These are phyloP conservation scores for Galerina sulciceps DNA, from an alignment of 768 basidiomycete genomes.

Conservation along the genomic window DNA sequence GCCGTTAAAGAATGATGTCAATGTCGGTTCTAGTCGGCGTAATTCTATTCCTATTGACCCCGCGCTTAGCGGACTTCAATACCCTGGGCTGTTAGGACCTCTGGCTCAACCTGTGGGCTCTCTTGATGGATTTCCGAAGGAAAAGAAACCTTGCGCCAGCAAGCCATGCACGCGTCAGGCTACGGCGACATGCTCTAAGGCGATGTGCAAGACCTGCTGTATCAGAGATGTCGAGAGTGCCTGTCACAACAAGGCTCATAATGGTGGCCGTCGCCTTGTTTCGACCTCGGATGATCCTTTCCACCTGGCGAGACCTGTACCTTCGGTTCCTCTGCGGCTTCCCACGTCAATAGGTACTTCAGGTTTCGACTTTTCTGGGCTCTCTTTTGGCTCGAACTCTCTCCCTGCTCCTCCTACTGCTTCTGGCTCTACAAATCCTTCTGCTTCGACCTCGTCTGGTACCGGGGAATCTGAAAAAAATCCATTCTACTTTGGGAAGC, in stretches of 20 bases:
- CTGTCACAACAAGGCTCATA: neutral
- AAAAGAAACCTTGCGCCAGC: no score
- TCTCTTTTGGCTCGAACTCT: neutral
- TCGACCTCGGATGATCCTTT: conserved; percentile 3
- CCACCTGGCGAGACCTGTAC: conserved; percentile 2
- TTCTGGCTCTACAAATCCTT: no score
- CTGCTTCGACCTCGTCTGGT: neutral
- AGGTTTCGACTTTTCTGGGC: neutral
- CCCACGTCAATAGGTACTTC: neutral
- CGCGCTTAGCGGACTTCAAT: no score
- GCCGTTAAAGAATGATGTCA: neutral
- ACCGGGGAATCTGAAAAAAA: neutral
- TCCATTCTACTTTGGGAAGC: neutral
- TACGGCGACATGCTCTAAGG: neutral
- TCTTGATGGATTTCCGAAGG: no score
- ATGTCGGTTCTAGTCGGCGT: no score
- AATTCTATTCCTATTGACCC: no score
- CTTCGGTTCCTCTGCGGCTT: neutral
- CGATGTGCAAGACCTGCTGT: neutral
- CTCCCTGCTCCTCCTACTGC: neutral
- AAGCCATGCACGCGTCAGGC: no score
- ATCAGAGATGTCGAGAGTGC: neutral
- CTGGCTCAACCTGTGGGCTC: no score
- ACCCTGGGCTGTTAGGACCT: no score
- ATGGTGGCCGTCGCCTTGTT: neutral